phyloP scores from a whole-genome alignment of 2,329 filamentous ascomycete species.

The Colletotrichum euphorbiae region DNA sequence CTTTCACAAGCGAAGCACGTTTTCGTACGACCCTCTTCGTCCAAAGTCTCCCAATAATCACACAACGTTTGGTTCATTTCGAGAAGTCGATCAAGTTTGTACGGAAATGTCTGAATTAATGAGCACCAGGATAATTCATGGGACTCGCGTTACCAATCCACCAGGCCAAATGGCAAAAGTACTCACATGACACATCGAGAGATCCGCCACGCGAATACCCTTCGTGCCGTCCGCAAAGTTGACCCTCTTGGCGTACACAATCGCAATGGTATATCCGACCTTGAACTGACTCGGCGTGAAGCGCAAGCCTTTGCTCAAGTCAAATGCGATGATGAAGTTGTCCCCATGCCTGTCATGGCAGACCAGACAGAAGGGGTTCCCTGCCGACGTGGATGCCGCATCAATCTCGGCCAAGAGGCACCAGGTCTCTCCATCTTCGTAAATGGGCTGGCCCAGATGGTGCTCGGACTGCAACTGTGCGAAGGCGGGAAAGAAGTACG shows the following conservation, averaged over 20 bases:
- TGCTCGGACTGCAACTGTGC: constrained; percentile 3
- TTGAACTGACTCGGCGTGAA: constrained; percentile 3
- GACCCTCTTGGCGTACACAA: constrained; percentile 7
- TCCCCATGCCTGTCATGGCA: not conserved
- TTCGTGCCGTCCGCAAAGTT: constrained; percentile 6
- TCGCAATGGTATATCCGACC: constrained; percentile 1
- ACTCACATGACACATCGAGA: constrained; percentile 14
- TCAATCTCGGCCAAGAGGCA: constrained; percentile 13
- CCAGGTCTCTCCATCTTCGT: constrained; percentile 6
- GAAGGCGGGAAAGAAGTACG: constrained; percentile 9
- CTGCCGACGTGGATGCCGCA: not conserved
- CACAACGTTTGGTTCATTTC: not conserved
- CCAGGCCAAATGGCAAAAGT: not conserved
- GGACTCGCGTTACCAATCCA: too few species aligned
- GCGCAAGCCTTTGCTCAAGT: not conserved
- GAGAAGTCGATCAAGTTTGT: not conserved
- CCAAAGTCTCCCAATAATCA: constrained; percentile 18
- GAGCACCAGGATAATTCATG: not conserved
- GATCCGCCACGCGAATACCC: constrained; percentile 1
- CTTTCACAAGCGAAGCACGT: not conserved
- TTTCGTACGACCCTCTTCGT: constrained; percentile 6
- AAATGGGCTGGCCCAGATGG: constrained; percentile 6
- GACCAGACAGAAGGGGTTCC: not conserved
- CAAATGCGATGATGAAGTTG: constrained; percentile 11
- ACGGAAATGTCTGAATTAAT: not conserved